A percentile compares a stretch with the other conserved stretches of the same genome.
Evolutionary conservation across 202 grass and related monocot species (phyloP).

Genomic region (Tripidium arundinaceum): DNA sequence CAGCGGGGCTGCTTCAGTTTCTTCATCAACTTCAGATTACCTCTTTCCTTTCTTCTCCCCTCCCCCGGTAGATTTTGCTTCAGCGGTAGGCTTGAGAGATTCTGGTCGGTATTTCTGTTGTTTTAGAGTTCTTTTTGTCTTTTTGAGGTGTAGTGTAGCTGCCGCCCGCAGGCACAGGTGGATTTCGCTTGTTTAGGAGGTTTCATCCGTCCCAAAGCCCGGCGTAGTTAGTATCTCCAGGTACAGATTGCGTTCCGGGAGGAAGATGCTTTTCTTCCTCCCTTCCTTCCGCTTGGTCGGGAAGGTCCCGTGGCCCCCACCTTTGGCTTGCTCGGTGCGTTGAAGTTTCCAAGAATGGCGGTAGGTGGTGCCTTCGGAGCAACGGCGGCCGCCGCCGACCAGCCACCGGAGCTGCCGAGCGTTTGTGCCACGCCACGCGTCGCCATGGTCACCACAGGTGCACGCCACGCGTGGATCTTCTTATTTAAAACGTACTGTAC

Average conservation of each 20-base stretch:
- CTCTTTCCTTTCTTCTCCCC: not conserved
- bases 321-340: not conserved
- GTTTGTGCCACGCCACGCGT: not conserved
- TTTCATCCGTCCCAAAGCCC: not conserved
- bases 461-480: not conserved
- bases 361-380: not conserved
- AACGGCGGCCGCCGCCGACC: not conserved
- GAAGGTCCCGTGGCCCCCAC: not conserved
- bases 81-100: not conserved
- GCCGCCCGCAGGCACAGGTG: not conserved
- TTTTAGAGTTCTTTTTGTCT: not conserved
- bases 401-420: not conserved
- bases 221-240: not conserved
- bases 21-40: not conserved
- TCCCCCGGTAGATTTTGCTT: not conserved
- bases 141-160: not conserved
- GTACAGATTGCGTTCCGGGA: not conserved
- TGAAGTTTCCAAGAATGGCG: not conserved
- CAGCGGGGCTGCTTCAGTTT: not conserved
- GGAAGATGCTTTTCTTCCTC: not conserved
- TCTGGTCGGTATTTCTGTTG: not conserved
- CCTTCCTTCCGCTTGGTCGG: not conserved
- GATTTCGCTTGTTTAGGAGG: not conserved
- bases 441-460: not conserved
- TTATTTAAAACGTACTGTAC: not conserved